Evolutionary conservation across 2,329 filamentous ascomycete genomes (phyloP).

Genomic region (Verticillium dahliae): DNA sequence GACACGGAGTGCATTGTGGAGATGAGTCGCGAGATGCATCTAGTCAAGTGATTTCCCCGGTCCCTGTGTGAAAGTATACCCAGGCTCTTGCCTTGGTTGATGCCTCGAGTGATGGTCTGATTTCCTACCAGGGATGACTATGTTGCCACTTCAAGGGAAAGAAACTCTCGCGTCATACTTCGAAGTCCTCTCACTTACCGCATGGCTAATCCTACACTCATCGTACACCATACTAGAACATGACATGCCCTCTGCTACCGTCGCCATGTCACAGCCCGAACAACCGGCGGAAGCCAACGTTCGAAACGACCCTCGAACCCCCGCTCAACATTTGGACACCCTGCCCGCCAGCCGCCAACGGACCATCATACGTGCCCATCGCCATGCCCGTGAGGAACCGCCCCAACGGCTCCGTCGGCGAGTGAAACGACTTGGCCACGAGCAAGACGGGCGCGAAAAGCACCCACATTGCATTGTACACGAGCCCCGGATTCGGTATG

Average conservation of each 20-base stretch:
- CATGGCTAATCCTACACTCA: background rate
- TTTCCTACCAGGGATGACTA: no score
- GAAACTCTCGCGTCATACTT: no score
- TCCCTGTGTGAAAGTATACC: no score
- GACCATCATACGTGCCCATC: slow-evolving; percentile 28
- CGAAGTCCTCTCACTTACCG: no score
- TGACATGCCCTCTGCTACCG: no score
- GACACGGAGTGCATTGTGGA: no score
- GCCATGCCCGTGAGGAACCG: slow-evolving; percentile 37
- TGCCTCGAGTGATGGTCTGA: no score
- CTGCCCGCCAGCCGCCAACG: slow-evolving; percentile 15
- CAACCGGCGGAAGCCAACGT: slow-evolving; percentile 25
- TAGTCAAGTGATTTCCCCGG: no score
- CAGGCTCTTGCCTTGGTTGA: no score
- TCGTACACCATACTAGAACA: background rate
- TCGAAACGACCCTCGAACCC: slow-evolving; percentile 26
- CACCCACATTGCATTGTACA: slow-evolving; percentile 5
- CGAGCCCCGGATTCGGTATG: slow-evolving; percentile 22
- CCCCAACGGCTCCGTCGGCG: slow-evolving; percentile 38
- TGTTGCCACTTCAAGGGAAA: no score
- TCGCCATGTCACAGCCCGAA: slow-evolving; percentile 15
- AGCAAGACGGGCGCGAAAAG: slow-evolving; percentile 18
- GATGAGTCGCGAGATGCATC: no score
- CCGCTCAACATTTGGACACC: slow-evolving; percentile 25
- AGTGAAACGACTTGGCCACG: slow-evolving; percentile 17